Evolutionary conservation across 352 stramenopile genomes (phyloP).

Genomic region (Plasmopara viticola): DNA sequence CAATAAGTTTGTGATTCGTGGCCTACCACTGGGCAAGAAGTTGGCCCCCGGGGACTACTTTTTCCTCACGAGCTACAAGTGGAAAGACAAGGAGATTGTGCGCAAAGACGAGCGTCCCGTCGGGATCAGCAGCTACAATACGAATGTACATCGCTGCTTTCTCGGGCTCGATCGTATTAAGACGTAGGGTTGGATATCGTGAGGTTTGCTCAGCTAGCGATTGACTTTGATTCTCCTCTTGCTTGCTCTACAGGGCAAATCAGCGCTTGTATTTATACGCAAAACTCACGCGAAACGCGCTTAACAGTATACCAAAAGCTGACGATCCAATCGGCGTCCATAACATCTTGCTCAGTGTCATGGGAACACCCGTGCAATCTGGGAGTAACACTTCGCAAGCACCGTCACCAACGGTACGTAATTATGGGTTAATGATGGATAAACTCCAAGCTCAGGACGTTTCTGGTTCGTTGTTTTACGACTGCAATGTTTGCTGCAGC

Average conservation of each 20-base stretch:
- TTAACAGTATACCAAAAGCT: constrained; percentile 53
- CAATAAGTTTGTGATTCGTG: constrained; percentile 83
- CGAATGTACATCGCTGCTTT: constrained; percentile 74
- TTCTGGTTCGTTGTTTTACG: background rate
- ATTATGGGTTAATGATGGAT: background rate
- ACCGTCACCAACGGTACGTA: constrained; percentile 24
- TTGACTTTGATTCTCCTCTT: constrained; percentile 5
- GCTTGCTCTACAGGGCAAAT: constrained; percentile 28
- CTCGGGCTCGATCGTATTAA: constrained; percentile 78
- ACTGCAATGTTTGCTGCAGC: constrained; percentile 10
- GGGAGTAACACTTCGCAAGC: constrained; percentile 18
- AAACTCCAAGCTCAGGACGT: background rate
- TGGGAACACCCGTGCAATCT: constrained; percentile 35
- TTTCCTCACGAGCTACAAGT: constrained; percentile 83
- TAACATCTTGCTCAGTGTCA: constrained; percentile 61
- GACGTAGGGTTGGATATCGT: constrained; percentile 25
- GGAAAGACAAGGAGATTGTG: constrained; percentile 84
- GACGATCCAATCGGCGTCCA: constrained; percentile 54
- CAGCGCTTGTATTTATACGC: constrained; percentile 77
- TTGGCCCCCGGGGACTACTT: constrained; percentile 78
- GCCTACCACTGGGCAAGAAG: constrained; percentile 63
- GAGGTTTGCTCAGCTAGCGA: background rate
- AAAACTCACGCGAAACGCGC: constrained; percentile 70
- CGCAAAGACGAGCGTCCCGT: constrained; percentile 71
- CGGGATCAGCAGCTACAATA: constrained; percentile 80